Conservation (phyloP, 2,329 filamentous ascomycete species). For the Biscogniauxia marginata region DNA sequence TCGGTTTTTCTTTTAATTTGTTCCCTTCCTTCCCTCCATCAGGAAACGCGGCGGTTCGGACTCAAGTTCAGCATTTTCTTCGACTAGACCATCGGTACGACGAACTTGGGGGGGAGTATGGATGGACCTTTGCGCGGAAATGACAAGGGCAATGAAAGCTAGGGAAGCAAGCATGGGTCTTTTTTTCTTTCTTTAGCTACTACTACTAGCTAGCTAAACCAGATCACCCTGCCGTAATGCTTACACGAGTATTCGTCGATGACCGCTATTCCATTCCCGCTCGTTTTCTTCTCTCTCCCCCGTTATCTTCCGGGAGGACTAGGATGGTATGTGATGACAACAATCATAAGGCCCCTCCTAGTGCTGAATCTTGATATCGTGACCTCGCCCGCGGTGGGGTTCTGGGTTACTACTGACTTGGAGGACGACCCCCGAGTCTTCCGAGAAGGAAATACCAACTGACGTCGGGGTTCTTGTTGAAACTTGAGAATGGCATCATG, state of each 20-base stretch:
- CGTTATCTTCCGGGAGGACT: background rate
- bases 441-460: background rate
- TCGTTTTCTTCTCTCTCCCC: background rate
- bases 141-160: too few relatives aligned
- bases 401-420: background rate
- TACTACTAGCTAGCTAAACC: background rate
- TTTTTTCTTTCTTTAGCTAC: background rate
- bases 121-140: too few relatives aligned
- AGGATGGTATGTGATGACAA: background rate
- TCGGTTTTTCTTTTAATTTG: slow-evolving; percentile 20
- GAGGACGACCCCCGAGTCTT: background rate
- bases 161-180: too few relatives aligned
- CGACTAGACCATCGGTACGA: background rate
- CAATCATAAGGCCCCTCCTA: background rate
- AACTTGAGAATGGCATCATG: background rate
- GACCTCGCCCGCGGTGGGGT: background rate
- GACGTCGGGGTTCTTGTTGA: background rate
- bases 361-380: background rate
- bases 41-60: slow-evolving; percentile 14
- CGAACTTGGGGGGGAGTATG: background rate
- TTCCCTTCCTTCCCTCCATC: slow-evolving; percentile 9
- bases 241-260: background rate
- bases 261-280: background rate
- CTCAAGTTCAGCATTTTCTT: slow-evolving; percentile 11
- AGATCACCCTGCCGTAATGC: background rate